These are phyloP conservation scores for Neltuma alba DNA, from an alignment of 306 rosid species.

Conservation along the genomic window DNA sequence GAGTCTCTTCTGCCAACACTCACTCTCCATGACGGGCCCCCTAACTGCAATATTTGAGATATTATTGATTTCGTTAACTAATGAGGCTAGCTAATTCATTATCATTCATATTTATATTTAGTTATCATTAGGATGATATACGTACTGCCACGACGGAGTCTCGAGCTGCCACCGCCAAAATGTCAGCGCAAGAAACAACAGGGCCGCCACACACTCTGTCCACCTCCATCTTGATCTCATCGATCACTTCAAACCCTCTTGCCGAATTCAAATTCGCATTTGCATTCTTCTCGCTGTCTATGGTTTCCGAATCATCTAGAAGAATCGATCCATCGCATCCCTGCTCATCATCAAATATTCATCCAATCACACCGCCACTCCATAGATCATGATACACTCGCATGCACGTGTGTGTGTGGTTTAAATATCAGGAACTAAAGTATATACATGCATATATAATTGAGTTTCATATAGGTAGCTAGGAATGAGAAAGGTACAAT, in stretches of 20 bases:
- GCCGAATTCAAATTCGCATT: not conserved
- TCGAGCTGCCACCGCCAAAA: slow-evolving; percentile 47
- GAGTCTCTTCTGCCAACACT: slow-evolving; percentile 60
- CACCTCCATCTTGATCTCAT: slow-evolving; percentile 40
- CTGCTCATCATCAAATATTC: slow-evolving; percentile 20
- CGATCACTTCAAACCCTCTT: slow-evolving; percentile 56
- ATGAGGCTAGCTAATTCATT: too few species aligned
- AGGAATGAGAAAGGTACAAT: too few species aligned
- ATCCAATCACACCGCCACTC: too few species aligned
- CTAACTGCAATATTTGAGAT: slow-evolving; percentile 44
- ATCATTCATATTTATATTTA: too few species aligned
- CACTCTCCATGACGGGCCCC: slow-evolving; percentile 57
- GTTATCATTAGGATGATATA: too few species aligned
- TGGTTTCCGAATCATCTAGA: slow-evolving; percentile 41
- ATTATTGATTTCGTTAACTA: too few species aligned
- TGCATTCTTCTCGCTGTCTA: slow-evolving; percentile 45
- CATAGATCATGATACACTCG: too few species aligned
- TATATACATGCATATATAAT: not conserved
- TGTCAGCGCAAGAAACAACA: slow-evolving; percentile 56
- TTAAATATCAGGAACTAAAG: too few species aligned
- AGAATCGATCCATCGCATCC: slow-evolving; percentile 59
- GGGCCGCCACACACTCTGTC: slow-evolving; percentile 46
- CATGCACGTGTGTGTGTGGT: too few species aligned
- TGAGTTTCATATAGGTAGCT: too few species aligned
- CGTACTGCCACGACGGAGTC: slow-evolving; percentile 46